These are phyloP conservation scores for Xylogone sp. DNA, from an alignment of 2,329 filamentous ascomycete species.

Conservation along the genomic window DNA sequence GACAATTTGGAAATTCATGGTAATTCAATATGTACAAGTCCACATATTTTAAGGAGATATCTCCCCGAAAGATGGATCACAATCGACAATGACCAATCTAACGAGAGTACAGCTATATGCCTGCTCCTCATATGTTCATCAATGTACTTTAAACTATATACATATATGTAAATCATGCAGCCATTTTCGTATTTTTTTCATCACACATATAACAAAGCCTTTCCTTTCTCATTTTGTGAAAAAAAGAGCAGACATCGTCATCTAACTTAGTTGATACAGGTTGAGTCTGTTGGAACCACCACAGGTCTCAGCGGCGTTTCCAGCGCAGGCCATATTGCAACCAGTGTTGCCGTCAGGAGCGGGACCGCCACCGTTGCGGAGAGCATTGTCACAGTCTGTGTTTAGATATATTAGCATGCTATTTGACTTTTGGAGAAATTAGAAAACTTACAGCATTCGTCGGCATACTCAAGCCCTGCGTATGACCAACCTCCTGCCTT, in stretches of 20 bases:
- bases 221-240: too few species aligned
- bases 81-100: too few species aligned
- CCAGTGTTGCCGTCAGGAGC: constrained; percentile 6
- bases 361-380: constrained; percentile 5
- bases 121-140: not conserved
- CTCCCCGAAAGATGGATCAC: not conserved
- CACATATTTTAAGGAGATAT: too few species aligned
- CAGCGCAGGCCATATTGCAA: constrained; percentile 11
- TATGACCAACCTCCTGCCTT: constrained; percentile 33
- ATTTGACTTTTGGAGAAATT: not conserved
- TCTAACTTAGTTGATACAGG: constrained; percentile 2
- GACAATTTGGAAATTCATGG: too few species aligned
- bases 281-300: constrained; percentile 9
- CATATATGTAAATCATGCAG: not conserved
- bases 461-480: constrained; percentile 38
- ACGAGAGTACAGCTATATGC: not conserved
- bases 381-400: constrained; percentile 8
- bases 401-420: constrained; percentile 1
- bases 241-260: not conserved
- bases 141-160: not conserved
- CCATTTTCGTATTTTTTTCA: not conserved
- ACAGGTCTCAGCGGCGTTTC: constrained; percentile 10
- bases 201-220: not conserved
- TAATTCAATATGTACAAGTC: too few species aligned
- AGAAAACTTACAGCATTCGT: constrained; percentile 7